Evolutionary conservation across 768 basidiomycete species (phyloP), one percentile per base, ranked within the genome.

Genomic region (Serpula lacrymans): DNA sequence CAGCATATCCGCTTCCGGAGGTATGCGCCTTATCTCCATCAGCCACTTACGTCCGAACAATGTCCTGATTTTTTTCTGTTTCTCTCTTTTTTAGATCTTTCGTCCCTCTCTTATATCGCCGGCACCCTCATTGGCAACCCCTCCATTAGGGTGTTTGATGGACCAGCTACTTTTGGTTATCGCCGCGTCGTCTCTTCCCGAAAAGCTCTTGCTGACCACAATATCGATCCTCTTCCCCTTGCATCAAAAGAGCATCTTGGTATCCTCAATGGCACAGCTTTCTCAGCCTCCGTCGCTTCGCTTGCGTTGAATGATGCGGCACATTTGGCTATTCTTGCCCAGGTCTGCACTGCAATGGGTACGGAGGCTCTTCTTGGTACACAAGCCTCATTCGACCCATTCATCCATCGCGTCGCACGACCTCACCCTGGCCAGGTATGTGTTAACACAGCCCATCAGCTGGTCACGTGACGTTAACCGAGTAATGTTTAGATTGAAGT

Each of bases 241-340:
- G 75, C 70, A 3, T 81, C 80, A 12, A 89, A 89, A 59, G 87
- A 89, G 39, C 86, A 87, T 48, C 73, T 88, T 11, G 88, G 87
- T 10, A 77, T 89, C 37, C 63, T 88, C 29, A 93, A 93, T 55
- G 91, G 90, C 36, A 90, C 89, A 1, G 86, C 88, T 0, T 90
- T 90, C 62, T 86, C 84, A 24, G 80, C 89, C 0, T 80, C 86
- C 6, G 76, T 88, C n/a, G 84, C 79, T 4, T 71, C 82, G 6
- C 71, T 93, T 12, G 86, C 83, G 7, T 63, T 89, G 39, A 75
- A 80, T 49, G 85, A 88, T 34, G 80, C 86, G 13, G 75, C 80
- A 25, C 82, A 83, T 43, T 65, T 86, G 25, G 75, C 75, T 7
- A 60, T 87, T 17, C 69, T 86, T 14, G 70, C 84, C 10, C 75